Base-by-base conservation (phyloP, 352 stramenopile genomes). In the Ophiocytium majus region DNA sequence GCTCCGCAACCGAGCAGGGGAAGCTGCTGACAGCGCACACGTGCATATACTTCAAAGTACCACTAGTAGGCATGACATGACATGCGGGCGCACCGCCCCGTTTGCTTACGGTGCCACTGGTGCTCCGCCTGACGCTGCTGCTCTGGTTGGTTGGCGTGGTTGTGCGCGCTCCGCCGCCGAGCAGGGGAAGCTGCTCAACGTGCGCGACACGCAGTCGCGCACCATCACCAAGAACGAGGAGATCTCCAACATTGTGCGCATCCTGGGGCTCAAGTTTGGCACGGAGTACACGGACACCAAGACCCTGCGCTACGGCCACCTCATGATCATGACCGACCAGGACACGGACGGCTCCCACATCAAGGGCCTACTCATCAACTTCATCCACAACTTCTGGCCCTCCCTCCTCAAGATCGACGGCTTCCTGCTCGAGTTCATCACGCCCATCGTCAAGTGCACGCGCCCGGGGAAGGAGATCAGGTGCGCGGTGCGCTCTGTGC, bases 321-420 rank as follows among this genome's bases (percentile, higher is more conserved):
- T 99, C 49, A 96, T 99, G 90, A 97, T 99, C 86, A 99, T 99
- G 98, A 98, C 97, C 5, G 98, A 99, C 92, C 98, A 99, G 92
- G 98, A 99, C 91, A 95, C 98, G 83, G 95, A 98, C 81, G 95
- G 97, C 10, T 98, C 93, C 50, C 97, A 99, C 90, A 99, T 99
- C 92, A 99, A 99, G 90, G 97, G 89, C 23, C 83, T 91, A 33
- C 63, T 93, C 0, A 99, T 99, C 91, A 99, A 99, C 87, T 95
- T 99, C 63, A 96, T 99, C 76, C 97, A 99, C 92, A 92, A 96
- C 76, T 99, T 98, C 87, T 99, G 97, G 97, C 98, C 98, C 0
- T 95, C 94, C 10, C 90, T 99, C 82, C 91, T 99, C 49, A 91
- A 98, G 82, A 88, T 95, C 74, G 91, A 93, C 14, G 93, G 94